These are phyloP conservation scores for Lepidium africanum DNA, from an alignment of 345 rosid species.

Conservation along the genomic window DNA sequence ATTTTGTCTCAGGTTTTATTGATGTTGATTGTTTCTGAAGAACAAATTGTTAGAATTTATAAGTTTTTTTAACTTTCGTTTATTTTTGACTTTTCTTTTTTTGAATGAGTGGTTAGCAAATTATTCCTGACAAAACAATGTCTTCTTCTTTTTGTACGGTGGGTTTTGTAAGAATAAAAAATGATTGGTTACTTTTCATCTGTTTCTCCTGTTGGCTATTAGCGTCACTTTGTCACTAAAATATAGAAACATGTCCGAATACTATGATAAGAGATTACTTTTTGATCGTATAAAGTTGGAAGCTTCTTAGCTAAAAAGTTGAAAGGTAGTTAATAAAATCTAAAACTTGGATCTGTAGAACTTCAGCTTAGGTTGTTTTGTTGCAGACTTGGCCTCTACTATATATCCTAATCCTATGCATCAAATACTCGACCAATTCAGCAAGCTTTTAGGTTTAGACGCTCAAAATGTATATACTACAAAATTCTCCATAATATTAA, in stretches of 20 bases:
- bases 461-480: no score
- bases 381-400: not conserved
- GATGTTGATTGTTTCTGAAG: not conserved
- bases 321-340: not conserved
- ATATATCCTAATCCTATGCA: not conserved
- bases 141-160: not conserved
- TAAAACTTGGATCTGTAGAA: not conserved
- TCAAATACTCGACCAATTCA: not conserved
- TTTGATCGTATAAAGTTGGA: not conserved
- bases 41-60: not conserved
- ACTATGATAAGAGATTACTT: not conserved
- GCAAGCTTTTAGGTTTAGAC: no score
- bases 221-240: not conserved
- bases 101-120: constrained; percentile 14
- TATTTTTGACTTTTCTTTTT: constrained; percentile 10
- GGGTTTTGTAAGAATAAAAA: not conserved
- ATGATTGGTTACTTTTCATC: not conserved
- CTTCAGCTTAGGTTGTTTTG: not conserved
- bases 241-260: not conserved
- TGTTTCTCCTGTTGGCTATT: not conserved
- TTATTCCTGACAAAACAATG: not conserved
- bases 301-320: not conserved
- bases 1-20: not conserved
- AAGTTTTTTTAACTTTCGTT: constrained; percentile 3
- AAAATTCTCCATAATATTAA: not conserved